Percentiles rank a stretch among this genome's conserved stretches.
These are phyloP conservation scores for Chaetomium globosum DNA, from an alignment of 2,329 filamentous ascomycete species.

Conservation along the genomic window DNA sequence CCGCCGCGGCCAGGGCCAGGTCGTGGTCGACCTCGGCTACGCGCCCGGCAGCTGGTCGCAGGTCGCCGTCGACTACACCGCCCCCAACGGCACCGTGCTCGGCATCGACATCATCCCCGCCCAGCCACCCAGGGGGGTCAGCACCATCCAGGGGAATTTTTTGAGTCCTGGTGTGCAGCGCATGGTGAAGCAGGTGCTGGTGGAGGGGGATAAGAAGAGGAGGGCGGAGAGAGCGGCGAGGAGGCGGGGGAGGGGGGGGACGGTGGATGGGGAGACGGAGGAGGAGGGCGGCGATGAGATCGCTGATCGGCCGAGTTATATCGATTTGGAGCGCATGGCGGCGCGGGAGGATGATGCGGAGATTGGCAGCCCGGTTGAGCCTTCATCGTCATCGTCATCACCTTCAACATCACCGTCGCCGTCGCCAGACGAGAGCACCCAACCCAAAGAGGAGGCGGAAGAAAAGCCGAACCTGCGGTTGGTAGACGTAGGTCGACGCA, in stretches of 20 bases:
- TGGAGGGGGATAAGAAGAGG: constrained; percentile 41
- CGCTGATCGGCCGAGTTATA: constrained; percentile 58
- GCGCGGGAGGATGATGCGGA: constrained; percentile 35
- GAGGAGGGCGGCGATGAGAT: constrained; percentile 33
- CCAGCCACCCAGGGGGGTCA: constrained; percentile 87
- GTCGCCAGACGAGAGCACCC: neutral
- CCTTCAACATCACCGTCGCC: neutral
- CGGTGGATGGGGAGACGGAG: constrained; percentile 30
- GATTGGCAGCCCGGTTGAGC: neutral
- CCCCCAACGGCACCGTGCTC: constrained; percentile 75
- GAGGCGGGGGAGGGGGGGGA: constrained; percentile 23
- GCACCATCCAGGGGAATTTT: constrained; percentile 93
- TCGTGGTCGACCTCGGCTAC: constrained; percentile 88
- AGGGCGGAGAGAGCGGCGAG: constrained; percentile 32
- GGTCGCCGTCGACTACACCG: constrained; percentile 78
- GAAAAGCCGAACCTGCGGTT: constrained; percentile 50
- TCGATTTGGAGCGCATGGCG: constrained; percentile 62
- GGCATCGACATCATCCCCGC: constrained; percentile 95
- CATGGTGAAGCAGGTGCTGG: constrained; percentile 75
- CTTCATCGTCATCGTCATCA: neutral
- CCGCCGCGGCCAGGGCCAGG: constrained; percentile 65
- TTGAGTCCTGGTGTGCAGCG: constrained; percentile 72
- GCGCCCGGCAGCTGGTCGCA: constrained; percentile 75
- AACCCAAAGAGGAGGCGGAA: constrained; percentile 29
- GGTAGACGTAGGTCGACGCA: constrained; percentile 65